Base-by-base conservation (phyloP, 106 monocot genomes). In the Allium cepa region DNA sequence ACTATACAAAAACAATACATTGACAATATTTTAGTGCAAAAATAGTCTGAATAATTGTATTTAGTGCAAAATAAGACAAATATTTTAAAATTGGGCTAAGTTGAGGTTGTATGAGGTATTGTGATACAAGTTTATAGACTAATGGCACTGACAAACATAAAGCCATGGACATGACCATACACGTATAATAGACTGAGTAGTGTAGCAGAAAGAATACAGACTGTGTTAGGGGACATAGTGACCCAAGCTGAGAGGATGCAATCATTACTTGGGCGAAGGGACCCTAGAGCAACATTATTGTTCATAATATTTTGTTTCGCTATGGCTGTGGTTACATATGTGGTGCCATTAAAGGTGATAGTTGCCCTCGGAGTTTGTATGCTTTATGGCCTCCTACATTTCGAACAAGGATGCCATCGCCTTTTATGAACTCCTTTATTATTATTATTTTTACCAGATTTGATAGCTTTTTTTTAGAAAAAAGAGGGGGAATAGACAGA, bases 161-260 rank as follows among this genome's bases (percentile, higher is more conserved):
- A n/a, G n/a, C n/a, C n/a, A n/a, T n/a, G n/a, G n/a, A n/a, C n/a
- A n/a, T n/a, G n/a, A n/a, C n/a, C n/a, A n/a, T n/a, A 53, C 53
- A 59, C 6, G 59, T 59, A 66, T n/a, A 89, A 94, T 69, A 65
- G 94, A 51, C 64, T 94, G 55, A 59, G 94, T 71, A 84, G 82
- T 22, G 84, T 94, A 17, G 94, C 94, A 0, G 90, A 84, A 22
- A 70, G 90, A 59, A 52, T 94, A 14, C 94, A 94, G 74, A 82
- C 82, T 4, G 90, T 94, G 71, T 82, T 90, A 4, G 94, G 94
- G 8, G 94, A 94, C 69, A 13, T 94, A 10, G 94, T 73, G 12
- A 82, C 87, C 7, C 94, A 94, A 63, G 84, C 72, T 53, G 94
- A 94, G 84, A 68, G 90, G 15, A 22, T 84, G 57, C 83, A 90